These are phyloP conservation scores for Colletotrichum lini DNA, from an alignment of 2,329 filamentous ascomycete genomes.

Conservation along the genomic window DNA sequence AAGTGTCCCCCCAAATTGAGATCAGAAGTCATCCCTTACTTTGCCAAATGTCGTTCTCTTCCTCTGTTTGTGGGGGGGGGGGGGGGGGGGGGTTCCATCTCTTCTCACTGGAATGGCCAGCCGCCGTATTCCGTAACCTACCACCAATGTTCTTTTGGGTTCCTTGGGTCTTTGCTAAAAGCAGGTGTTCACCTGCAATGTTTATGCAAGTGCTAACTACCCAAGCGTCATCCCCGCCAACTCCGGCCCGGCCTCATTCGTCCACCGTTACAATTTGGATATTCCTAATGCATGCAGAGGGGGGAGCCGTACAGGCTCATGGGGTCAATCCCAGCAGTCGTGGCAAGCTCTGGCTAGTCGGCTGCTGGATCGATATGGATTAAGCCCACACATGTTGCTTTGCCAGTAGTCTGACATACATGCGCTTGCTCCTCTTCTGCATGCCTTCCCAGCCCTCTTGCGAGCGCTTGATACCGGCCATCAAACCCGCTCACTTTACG, in stretches of 20 bases:
- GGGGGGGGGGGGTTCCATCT: background rate
- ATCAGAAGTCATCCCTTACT: too few relatives aligned
- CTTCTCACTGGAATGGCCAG: background rate
- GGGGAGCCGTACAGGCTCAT: slow-evolving; percentile 38
- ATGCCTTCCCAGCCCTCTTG: background rate
- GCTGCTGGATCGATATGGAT: slow-evolving; percentile 38
- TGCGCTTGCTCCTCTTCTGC: background rate
- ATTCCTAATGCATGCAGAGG: slow-evolving; percentile 48
- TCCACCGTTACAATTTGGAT: slow-evolving; percentile 24
- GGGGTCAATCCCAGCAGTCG: slow-evolving; percentile 47
- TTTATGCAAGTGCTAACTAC: slow-evolving; percentile 40
- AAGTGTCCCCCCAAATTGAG: background rate
- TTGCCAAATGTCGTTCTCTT: too few relatives aligned
- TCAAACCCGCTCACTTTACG: background rate
- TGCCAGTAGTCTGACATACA: slow-evolving; percentile 30
- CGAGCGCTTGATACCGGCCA: background rate
- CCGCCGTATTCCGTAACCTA: background rate
- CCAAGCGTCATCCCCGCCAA: slow-evolving; percentile 30
- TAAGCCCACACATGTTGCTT: slow-evolving; percentile 37
- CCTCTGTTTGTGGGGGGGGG: background rate
- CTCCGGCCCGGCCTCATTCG: slow-evolving; percentile 41
- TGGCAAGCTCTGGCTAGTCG: slow-evolving; percentile 55
- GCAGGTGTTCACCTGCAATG: slow-evolving; percentile 25
- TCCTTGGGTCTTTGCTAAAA: slow-evolving; percentile 1
- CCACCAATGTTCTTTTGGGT: background rate